A percentile compares a stretch with the other conserved stretches of the same genome.
phyloP scores from a whole-genome alignment of 805 yeast species.

The Ogataea saltuana region DNA sequence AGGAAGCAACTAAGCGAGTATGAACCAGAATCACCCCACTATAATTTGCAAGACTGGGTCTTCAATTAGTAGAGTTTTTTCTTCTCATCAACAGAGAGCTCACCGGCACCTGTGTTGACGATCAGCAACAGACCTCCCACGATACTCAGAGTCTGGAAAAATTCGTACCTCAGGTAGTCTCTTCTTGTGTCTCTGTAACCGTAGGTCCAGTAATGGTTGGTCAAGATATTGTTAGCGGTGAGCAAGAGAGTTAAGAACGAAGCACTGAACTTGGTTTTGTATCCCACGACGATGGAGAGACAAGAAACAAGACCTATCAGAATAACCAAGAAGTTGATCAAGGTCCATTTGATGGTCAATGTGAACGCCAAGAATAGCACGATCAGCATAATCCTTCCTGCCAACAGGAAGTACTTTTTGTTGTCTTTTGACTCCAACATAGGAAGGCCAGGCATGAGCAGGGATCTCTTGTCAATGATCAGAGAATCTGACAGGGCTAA shows the following conservation, averaged over 20 bases:
- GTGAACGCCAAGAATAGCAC: conserved; percentile 84
- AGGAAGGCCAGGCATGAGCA: conserved; percentile 73
- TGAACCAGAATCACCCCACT: not conserved
- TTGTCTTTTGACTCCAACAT: conserved; percentile 69
- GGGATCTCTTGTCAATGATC: conserved; percentile 69
- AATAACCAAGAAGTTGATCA: conserved; percentile 62
- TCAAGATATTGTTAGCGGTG: conserved; percentile 70
- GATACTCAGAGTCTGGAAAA: conserved; percentile 90
- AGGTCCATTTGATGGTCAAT: conserved; percentile 70
- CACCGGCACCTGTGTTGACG: conserved; percentile 96
- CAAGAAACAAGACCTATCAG: conserved; percentile 70
- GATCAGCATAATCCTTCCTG: conserved; percentile 85
- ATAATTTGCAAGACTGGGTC: no score
- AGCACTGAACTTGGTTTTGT: conserved; percentile 89
- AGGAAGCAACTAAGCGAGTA: conserved; percentile 2
- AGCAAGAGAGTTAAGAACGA: conserved; percentile 66
- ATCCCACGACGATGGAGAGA: conserved; percentile 83
- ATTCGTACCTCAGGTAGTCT: conserved; percentile 88
- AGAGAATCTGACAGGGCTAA: conserved; percentile 85
- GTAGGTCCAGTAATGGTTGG: conserved; percentile 89
- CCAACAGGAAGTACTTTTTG: conserved; percentile 78
- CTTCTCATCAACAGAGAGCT: conserved; percentile 89
- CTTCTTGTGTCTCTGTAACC: conserved; percentile 70
- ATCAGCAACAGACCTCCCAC: conserved; percentile 91
- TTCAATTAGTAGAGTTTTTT: conserved; percentile 75